Evolutionary conservation across 805 yeast species (phyloP), one percentile per base, ranked within the genome.

Genomic region (Tetrapisispora namnaoensis): DNA sequence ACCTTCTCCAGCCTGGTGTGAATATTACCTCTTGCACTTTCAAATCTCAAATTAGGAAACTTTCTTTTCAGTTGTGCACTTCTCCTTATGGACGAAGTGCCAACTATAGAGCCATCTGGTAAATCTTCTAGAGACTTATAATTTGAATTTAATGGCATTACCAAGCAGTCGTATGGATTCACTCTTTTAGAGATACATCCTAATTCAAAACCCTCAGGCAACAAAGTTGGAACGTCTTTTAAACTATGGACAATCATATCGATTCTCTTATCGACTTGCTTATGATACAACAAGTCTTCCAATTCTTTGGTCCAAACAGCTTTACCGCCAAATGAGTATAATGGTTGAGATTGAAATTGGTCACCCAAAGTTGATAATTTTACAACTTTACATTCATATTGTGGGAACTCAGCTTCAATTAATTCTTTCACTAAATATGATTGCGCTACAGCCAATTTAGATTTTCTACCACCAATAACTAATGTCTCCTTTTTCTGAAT

Each of bases 221-320:
- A 71, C 47, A 77, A 69, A 0, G 99, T 93, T 36, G 99, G 99
- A 79, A 80, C 76, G 68, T 90, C 98, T 66, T 93, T 93, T 56
- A 93, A 73, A 3, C 96, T 86, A 65, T 93, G 98, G 37, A 91
- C 98, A 61, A 93, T 83, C 68, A 91, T 70, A 64, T 93, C 97
- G 44, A 91, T 72, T 67, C 80, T 74, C 47, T 84, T 82, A 56
- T 73, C 80, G 18, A 70, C 73, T 28, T 83, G 90, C 24, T 80
- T 74, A 42, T 76, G 72, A 54, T 84, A 74, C 37, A 91, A 70
- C 44, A 89, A 70, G 22, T 81, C 82, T 68, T 93, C 99, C 49
- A 93, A 73, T 67, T 93, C 99, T 62, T 86, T 86, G 2, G 99
- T 93, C 99, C 99, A 93, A 22, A 93, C 67, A 0, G 96, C 80